Evolutionary conservation across 2,329 filamentous ascomycete genomes (phyloP), one percentile per base, ranked within the genome.

Genomic region (Polychaeton citri): DNA sequence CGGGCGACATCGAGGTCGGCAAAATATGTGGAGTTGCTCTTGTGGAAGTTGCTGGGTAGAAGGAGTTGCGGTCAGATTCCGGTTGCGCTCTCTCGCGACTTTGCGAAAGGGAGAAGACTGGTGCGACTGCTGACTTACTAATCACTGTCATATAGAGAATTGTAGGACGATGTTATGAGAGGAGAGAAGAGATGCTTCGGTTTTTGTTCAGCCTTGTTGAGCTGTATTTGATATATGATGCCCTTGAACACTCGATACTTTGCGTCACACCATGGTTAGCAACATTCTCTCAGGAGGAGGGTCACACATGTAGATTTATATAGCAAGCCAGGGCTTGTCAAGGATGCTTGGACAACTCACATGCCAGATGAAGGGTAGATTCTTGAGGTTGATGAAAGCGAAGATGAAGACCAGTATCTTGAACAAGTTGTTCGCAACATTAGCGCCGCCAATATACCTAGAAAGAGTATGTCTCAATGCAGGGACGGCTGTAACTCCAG

Each of bases 1-100:
- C 90, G 81, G 26, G 80, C 76, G 40, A 88, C 72, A 59, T 93
- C 86, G 45, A 92, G 75, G 59, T 93, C 85, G 45, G 76, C 67
- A 55, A 93, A 93, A 65, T 92, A 93, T 12, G 30, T 32, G 12
- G 30, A 32, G 10, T 32, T 32, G 30, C 30, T 32, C 18, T 32
- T 32, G 30, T 32, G 30, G 3, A 32, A 16, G 30, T 32, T 32
- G 17, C 24, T 28, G 24, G 12, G 12, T 28, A 10, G 15, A 28
- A 28, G 24, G 7, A 28, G 24, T 7, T 28, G 12, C 5, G 7
- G 24, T 7, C 24, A 7, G 3, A 28, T 4, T 28, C n/a, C n/a
- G n/a, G n/a, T n/a, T n/a, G n/a, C n/a, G n/a, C n/a, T n/a, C n/a
- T n/a, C n/a, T n/a, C n/a, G n/a, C n/a, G n/a, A n/a, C n/a, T n/a